Base-by-base conservation (phyloP, 2,329 filamentous ascomycete species). In the Cucurbitaria berberidis region DNA sequence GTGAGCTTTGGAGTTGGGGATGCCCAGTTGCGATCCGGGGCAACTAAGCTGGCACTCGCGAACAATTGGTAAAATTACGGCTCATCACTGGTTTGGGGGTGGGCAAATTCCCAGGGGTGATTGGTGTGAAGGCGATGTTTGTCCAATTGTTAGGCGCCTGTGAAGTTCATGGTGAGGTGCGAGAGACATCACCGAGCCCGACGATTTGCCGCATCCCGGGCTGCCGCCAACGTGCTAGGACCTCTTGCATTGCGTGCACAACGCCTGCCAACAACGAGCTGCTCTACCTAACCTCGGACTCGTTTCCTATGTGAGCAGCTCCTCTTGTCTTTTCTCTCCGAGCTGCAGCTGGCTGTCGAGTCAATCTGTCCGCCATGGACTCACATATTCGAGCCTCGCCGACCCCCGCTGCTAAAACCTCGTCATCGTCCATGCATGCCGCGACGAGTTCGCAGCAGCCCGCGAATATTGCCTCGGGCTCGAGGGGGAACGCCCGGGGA, bases 371-470 rank as follows among this genome's bases (percentile, higher is more conserved):
- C 59, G 60, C 59, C 60, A 74, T 74, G 72, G 64, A 68, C 54
- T 60, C 36, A 15, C 36, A 59, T 15, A 30, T 27, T 53, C 63
- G 65, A 61, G 58, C 64, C 30, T 68, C 69, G 51, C 60, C 68
- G 38, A 67, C 71, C 64, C 70, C 71, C 65, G 68, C 70, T 44
- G 61, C 63, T 34, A 67, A 64, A 62, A 70, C 67, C 43, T 62
- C 65, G 26, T 46, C 68, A 16, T 67, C 68, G 2, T 59, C 69
- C 30, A 48, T 63, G 26, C 56, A 68, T 59, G 59, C 57, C 42
- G 52, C 56, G 55, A 57, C 56, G 48, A 59, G 52, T 51, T 62
- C 64, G 41, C 59, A 60, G 40, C 60, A 59, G 43, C 54, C 64
- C 18, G 43, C 53, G 18, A 52, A 34, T 57, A 73, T 69, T 67